Base-by-base conservation (phyloP, 345 rosid genomes). In the Dipteronia sinensis region DNA sequence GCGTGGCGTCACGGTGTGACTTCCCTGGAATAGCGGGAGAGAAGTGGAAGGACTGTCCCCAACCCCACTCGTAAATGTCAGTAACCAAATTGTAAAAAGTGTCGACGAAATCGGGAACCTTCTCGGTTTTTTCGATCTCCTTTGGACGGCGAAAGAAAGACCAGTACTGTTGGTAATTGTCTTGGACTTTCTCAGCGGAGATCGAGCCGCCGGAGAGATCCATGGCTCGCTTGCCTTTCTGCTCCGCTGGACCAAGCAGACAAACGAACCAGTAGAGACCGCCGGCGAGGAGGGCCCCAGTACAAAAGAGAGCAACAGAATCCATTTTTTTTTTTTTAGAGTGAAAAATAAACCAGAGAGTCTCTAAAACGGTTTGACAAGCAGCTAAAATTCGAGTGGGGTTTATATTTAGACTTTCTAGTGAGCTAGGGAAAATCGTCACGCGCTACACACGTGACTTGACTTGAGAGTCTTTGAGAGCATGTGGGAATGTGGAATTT, bases 21-120 rank as follows among this genome's bases (percentile, higher is more conserved):
- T 88, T 89, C 12, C 97, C 97, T 0, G 87, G 85, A 22, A 93
- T 4, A n/a, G 90, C 82, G 13, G 99, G 99, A 10, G 98, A 92
- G 88, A 95, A 95, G 75, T 95, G 99, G 85, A 95, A 95, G 70
- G 98, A 95, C 75, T 95, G 99, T 9, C 98, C 99, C 99, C 98
- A 95, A 0, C 99, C 99, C 99, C 99, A 95, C 88, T 95, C 99
- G 85, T 95, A 95, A 67, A 95, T 95, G 79, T 95, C 99, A 9
- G 99, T 95, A 13, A 95, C 96, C 49, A 93, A 81, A 80, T 95
- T 93, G 90, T 95, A 95, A 62, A 95, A 95, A 0, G 99, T 95
- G 85, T 95, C 96, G 38, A 95, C 99, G 73, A 95, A 92, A 76
- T 86, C 97, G 0, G 99, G 99, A 9, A 93, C 98, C 22, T 90